A percentile compares a stretch with the other conserved stretches of the same genome.
phyloP scores from a whole-genome alignment of 169 alveolate genomes.

The Plasmodium cynomolgi region DNA sequence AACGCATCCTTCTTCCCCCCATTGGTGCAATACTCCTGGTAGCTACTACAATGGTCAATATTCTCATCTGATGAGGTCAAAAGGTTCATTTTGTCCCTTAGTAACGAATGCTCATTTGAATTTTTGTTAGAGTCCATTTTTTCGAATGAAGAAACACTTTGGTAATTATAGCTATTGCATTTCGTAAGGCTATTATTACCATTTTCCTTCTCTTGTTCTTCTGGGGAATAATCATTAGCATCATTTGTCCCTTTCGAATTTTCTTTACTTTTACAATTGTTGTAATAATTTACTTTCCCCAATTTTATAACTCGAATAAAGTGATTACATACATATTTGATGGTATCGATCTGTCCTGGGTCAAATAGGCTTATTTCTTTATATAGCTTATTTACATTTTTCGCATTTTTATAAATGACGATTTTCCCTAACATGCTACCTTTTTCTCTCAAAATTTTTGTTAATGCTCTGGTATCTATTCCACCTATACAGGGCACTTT shows the following conservation, averaged over 20 bases:
- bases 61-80: conserved; percentile 58
- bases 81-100: conserved; percentile 48
- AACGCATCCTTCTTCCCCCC: conserved; percentile 27
- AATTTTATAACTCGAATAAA: conserved; percentile 52
- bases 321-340: conserved; percentile 63
- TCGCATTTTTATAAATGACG: conserved; percentile 74
- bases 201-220: conserved; percentile 13
- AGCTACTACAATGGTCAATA: conserved; percentile 15
- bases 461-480: conserved; percentile 90
- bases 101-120: conserved; percentile 15
- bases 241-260: conserved; percentile 22
- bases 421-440: conserved; percentile 88
- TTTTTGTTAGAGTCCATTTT: conserved; percentile 26
- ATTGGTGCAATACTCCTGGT: neutral
- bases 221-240: neutral
- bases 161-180: conserved; percentile 8
- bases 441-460: conserved; percentile 85
- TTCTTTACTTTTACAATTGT: conserved; percentile 9
- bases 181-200: neutral
- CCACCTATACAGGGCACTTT: conserved; percentile 80
- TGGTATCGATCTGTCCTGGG: conserved; percentile 59
- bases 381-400: conserved; percentile 42
- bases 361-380: conserved; percentile 57
- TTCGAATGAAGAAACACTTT: conserved; percentile 5
- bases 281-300: neutral